Evolutionary conservation across 2,329 filamentous ascomycete genomes (phyloP).

Genomic region (Penicillium decumbens): DNA sequence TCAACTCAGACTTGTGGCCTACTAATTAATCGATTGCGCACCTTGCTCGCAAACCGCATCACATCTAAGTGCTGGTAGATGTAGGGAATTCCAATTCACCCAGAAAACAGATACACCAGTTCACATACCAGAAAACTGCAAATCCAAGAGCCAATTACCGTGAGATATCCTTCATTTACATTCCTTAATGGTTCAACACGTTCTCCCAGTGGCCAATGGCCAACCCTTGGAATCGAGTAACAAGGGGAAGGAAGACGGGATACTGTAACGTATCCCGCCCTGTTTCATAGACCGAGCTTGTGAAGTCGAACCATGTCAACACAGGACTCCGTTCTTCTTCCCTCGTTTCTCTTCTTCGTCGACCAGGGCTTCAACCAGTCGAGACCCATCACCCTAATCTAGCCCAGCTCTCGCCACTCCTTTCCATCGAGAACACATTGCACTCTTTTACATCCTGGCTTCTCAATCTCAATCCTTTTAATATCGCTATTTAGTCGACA

Average conservation of each 20-base stretch:
- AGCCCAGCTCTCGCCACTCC: constrained; percentile 17
- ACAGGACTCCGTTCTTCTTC: background rate
- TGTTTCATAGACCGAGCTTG: background rate
- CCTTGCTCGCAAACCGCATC: too few relatives aligned
- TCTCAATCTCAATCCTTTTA: background rate
- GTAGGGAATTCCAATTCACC: background rate
- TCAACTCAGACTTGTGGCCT: background rate
- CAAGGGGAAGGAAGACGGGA: background rate
- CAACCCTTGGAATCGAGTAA: constrained; percentile 6
- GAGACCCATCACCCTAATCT: constrained; percentile 2
- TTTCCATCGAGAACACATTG: constrained; percentile 5
- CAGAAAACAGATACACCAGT: background rate
- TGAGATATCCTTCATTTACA: background rate
- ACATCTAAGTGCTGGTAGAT: too few relatives aligned
- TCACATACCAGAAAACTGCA: constrained; percentile 1
- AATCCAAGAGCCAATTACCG: background rate
- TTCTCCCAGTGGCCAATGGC: background rate
- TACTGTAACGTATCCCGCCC: background rate
- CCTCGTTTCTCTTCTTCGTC: background rate
- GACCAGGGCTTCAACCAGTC: constrained; percentile 2
- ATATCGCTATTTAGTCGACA: background rate
- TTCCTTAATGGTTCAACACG: constrained; percentile 4
- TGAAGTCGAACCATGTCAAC: background rate
- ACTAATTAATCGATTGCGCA: too few relatives aligned
- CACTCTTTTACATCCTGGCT: constrained; percentile 1